Base-by-base conservation (phyloP, 139 green algal species). In the Chlorella sp. region DNA sequence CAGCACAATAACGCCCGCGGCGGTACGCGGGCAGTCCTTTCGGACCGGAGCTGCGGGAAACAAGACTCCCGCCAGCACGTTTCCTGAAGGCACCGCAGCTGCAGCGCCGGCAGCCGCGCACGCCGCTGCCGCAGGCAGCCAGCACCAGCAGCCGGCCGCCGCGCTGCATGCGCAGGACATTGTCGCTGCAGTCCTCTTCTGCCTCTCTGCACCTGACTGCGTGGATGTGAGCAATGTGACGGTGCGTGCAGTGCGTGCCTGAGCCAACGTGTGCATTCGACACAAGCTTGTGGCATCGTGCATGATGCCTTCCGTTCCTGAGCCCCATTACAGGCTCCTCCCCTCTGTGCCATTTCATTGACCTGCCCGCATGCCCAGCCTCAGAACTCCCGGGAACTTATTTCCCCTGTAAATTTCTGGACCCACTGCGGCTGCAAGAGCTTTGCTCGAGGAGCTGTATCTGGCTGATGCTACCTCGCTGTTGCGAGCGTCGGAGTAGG, bases 181-280 rank as follows among this genome's bases (percentile, higher is more conserved):
- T 19, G 93, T 93, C 7, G 69, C 85, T 32, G 91, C 93, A 20
- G 86, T 96, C 38, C 64, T 95, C 46, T 97, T 83, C 84, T 89
- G 80, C 77, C 84, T 96, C 46, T 87, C 87, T 14, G 88, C 92
- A 0, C 94, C 94, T 0, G 83, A 90, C 8, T 90, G 96, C 69
- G 90, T 96, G 74, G 94, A 97, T 44, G 92, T 96, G 16, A 94
- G 95, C 80, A 91, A 95, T 76, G 84, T 97, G 7, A 80, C 93
- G 30, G 82, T 97, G 36, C 84, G 93, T 11, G 90, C 92, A 0
- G 36, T 73, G 34, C 32, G 4, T 7, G 34, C 46, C 36, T 75
- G 46, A 80, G 69, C 69, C 3, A 22, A 30, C 34, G 26, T 11
- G 1, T n/a, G n/a, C 32, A 40, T 24, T 11, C n/a, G n/a, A n/a